Conservation (phyloP, 2,329 filamentous ascomycete genomes). For the Phaeosphaeria sp. region DNA sequence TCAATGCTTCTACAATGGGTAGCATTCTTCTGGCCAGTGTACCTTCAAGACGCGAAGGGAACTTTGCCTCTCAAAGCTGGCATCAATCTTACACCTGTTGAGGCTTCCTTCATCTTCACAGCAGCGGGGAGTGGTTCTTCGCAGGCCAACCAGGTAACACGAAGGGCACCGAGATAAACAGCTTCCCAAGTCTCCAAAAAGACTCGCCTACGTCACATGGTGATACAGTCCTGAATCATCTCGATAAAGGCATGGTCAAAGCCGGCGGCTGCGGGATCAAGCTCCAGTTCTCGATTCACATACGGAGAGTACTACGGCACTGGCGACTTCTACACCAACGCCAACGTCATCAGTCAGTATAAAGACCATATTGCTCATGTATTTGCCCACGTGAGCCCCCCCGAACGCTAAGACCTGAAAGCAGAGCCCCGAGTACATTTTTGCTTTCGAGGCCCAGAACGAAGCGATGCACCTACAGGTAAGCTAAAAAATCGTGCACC, state of each 20-base stretch:
- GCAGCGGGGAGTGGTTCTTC: no score
- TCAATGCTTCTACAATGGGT: no score
- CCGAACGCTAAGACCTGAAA: conserved; percentile 12
- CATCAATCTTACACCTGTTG: no score
- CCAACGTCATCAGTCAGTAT: conserved; percentile 10
- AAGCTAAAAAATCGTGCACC: not conserved
- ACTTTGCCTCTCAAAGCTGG: no score
- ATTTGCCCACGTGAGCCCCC: conserved; percentile 12
- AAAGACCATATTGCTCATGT: conserved; percentile 15
- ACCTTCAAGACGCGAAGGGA: no score
- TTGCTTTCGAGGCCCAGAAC: conserved; percentile 20
- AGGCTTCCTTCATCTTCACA: no score
- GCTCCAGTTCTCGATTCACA: conserved; percentile 14
- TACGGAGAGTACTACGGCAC: conserved; percentile 19
- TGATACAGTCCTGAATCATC: conserved; percentile 14
- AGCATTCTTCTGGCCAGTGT: no score
- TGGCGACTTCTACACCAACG: conserved; percentile 18
- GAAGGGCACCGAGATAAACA: conserved; percentile 14
- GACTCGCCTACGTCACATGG: conserved; percentile 10
- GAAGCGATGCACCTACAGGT: conserved; percentile 19
- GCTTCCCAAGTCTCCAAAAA: conserved; percentile 7
- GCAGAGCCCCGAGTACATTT: conserved; percentile 19
- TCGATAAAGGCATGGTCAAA: conserved; percentile 16
- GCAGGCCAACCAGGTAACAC: conserved; percentile 10
- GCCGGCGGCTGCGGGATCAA: conserved; percentile 17